Percentiles rank a stretch among this genome's conserved stretches.
Conservation (phyloP, 2,329 filamentous ascomycete species). For the Aspergillus unguis region DNA sequence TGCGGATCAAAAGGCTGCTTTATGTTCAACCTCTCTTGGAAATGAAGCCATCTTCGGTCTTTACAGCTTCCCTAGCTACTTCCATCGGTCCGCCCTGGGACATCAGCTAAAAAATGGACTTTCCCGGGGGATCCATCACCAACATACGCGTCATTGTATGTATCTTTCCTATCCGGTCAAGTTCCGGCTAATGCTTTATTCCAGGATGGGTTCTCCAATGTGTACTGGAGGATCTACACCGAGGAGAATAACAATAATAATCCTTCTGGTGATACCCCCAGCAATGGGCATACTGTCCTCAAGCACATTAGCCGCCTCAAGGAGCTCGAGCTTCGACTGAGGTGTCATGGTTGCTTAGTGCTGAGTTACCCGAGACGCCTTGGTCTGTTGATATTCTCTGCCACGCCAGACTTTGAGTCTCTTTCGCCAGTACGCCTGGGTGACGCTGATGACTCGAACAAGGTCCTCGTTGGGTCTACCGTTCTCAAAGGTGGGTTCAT, state of each 20-base stretch:
- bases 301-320: slow-evolving; percentile 40
- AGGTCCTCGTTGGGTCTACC: slow-evolving; percentile 31
- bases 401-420: slow-evolving; percentile 37
- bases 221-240: slow-evolving; percentile 44
- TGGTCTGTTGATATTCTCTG: slow-evolving; percentile 42
- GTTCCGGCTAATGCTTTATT: slow-evolving; percentile 18
- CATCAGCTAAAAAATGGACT: slow-evolving; percentile 40
- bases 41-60: slow-evolving; percentile 32
- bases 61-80: slow-evolving; percentile 25
- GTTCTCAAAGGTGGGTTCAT: slow-evolving; percentile 31
- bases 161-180: slow-evolving; percentile 9
- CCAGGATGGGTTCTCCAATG: slow-evolving; percentile 43
- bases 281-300: slow-evolving; percentile 37
- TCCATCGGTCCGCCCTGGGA: slow-evolving; percentile 25
- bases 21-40: slow-evolving; percentile 23
- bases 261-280: slow-evolving; percentile 29
- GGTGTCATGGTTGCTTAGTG: slow-evolving; percentile 37
- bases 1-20: slow-evolving; percentile 13
- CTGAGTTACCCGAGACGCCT: slow-evolving; percentile 37
- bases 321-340: slow-evolving; percentile 35
- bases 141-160: slow-evolving; percentile 44
- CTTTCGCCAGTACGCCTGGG: slow-evolving; percentile 28
- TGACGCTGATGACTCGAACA: slow-evolving; percentile 26
- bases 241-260: slow-evolving; percentile 33
- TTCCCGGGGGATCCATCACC: slow-evolving; percentile 41